Evolutionary conservation across 2,329 filamentous ascomycete genomes (phyloP), one percentile per base, ranked within the genome.

Genomic region (Niveomyces coronatus): DNA sequence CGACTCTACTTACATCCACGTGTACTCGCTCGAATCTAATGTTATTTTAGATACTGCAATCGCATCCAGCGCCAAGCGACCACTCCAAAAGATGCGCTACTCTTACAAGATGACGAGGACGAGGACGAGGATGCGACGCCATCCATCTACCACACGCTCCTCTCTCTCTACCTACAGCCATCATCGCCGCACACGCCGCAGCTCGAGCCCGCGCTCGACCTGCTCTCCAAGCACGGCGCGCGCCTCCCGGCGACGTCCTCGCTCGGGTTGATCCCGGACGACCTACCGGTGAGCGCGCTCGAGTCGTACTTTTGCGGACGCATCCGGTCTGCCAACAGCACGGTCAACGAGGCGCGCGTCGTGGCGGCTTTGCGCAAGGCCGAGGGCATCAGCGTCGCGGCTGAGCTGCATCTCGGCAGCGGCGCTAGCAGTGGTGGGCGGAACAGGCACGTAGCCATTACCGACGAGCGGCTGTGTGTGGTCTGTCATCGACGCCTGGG

Each of bases 401-500:
- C 81, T 5, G 67, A 73, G 20, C 62, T 95, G 36, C 63, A 85
- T 31, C 68, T 95, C 1, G 89, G 88, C 3, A 14, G 5, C 31
- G 17, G 15, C n/a, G 23, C n/a, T 11, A 18, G n/a, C 58, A 62
- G 2, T 44, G 66, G 64, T 32, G 72, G 71, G 9, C 63, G 68
- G 37, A 76, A 71, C 48, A 61, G 71, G 38, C 73, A 85, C 47
- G 87, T 95, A 9, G 76, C 86, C 15, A 79, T 98, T 36, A 77
- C 74, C 9, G 89, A 98, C 51, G 89, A 96, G 54, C 70, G 85
- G 36, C 81, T 94, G 39, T 98, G 91, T 56, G 80, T 83, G 10
- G 85, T 94, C 13, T 98, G 91, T 56, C 83, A 94, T 59, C 96
- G 95, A 68, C 70, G 91, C 47, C 74, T 98, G 47, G 89, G 88